Percentiles rank a stretch among this genome's conserved stretches.
Conservation (phyloP, 306 rosid genomes). For the Acacia crassicarpa region DNA sequence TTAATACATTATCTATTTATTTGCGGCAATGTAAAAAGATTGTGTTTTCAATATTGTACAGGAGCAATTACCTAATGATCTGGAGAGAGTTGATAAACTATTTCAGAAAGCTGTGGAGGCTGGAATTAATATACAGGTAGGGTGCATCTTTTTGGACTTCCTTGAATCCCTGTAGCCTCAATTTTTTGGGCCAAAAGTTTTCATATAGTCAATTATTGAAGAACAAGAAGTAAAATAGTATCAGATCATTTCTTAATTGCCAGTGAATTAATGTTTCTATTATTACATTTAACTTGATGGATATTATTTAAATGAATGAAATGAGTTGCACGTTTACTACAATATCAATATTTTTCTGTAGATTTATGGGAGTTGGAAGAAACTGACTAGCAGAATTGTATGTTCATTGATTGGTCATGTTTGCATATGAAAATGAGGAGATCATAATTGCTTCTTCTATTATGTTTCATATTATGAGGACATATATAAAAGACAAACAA, state of each 20-base stretch:
- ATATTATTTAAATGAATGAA: conserved; percentile 18
- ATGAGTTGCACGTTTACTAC: conserved; percentile 15
- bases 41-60: conserved; percentile 42
- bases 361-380: conserved; percentile 31
- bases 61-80: conserved; percentile 90
- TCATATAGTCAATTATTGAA: conserved; percentile 16
- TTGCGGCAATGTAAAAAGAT: conserved; percentile 11
- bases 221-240: conserved; percentile 18
- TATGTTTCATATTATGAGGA: background rate
- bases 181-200: conserved; percentile 8
- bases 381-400: conserved; percentile 15
- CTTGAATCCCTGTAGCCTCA: conserved; percentile 13
- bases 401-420: conserved; percentile 12
- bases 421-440: conserved; percentile 5
- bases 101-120: conserved; percentile 74
- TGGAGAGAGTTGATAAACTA: conserved; percentile 70
- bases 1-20: conserved; percentile 18
- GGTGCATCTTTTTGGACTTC: conserved; percentile 29
- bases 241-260: conserved; percentile 10
- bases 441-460: background rate
- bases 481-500: background rate
- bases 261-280: background rate
- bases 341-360: conserved; percentile 8
- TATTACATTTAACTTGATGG: conserved; percentile 14
- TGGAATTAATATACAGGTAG: conserved; percentile 84